Conservation (phyloP, 345 rosid species). For the Turnera subulata region DNA sequence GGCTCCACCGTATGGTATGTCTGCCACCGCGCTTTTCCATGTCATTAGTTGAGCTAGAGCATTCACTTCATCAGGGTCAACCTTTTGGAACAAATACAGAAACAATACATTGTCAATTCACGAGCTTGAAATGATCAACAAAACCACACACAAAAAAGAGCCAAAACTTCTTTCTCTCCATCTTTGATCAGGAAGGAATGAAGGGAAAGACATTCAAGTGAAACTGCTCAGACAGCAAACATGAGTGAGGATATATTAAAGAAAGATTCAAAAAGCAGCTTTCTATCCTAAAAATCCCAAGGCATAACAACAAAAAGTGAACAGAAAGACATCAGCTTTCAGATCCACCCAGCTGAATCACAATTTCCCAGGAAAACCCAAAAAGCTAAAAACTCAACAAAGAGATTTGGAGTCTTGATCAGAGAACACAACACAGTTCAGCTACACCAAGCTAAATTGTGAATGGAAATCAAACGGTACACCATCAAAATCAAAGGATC, state of each 20-base stretch:
- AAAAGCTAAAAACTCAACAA: background rate
- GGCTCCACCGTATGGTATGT: conserved; percentile 96
- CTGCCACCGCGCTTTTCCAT: conserved; percentile 96
- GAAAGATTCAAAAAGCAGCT: background rate
- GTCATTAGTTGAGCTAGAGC: conserved; percentile 98
- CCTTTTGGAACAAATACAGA: conserved; percentile 37
- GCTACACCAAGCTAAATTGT: background rate
- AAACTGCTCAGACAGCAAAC: background rate
- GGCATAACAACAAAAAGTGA: background rate
- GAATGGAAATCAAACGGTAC: background rate
- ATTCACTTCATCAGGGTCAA: conserved; percentile 95
- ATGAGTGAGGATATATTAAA: background rate
- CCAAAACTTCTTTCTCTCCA: background rate
- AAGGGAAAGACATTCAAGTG: background rate
- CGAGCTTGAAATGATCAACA: background rate
- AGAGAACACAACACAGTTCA: background rate
- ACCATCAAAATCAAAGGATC: background rate
- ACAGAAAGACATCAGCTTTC: background rate
- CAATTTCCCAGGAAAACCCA: too few species aligned
- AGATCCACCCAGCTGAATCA: background rate
- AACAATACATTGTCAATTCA: background rate
- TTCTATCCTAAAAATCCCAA: background rate
- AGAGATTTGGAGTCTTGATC: background rate
- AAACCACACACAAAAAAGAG: background rate
- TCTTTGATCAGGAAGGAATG: background rate